Evolutionary conservation across 129 eudicot genomes (phyloP), one percentile per base, ranked within the genome.

Genomic region (Solidago caesia): DNA sequence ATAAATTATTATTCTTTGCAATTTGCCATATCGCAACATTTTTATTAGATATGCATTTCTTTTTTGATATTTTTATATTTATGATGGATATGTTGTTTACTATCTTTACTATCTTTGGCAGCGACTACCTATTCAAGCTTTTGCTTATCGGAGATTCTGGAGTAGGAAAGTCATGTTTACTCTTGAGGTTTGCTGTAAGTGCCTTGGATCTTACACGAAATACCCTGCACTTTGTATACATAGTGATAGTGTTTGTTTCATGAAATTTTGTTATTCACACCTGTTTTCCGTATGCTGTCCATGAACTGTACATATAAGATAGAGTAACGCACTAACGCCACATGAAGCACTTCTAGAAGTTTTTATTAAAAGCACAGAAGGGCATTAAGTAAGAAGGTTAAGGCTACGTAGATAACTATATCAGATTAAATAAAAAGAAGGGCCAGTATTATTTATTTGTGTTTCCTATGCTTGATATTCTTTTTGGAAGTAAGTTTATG

Each of bases 161-260:
- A 61, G 85, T 81, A 29, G 85, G 85, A 57, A 81, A 82, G 75
- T 82, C 85, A 48, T 82, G 85, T 82, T 63, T 82, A 26, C 85
- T 82, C 42, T 64, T 82, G 79, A 77, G 85, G 81, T 82, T 82
- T 77, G 85, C 85, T 77, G 85, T 82, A 72, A 82, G 85, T 64
- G 66, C 46, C 74, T 57, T 71, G 60, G 47, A 76, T 71, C 70
- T 27, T 25, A 12, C 68, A 49, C 46, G 42, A 11, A 56, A 27
- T 71, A 43, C 25, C 11, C 2, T 29, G 39, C 39, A 29, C 42
- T 71, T 29, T 62, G 7, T 56, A 5, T 27, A 56, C 29, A 55
- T 6, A 14, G 12, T 41, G 26, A 21, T 61, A 26, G 14, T 79
- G 15, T 78, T 69, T 72, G 2, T 43, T 79, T 51, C 15, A 27